Evolutionary conservation across 768 basidiomycete genomes (phyloP).

Genomic region (Panaeolus cyanescens): DNA sequence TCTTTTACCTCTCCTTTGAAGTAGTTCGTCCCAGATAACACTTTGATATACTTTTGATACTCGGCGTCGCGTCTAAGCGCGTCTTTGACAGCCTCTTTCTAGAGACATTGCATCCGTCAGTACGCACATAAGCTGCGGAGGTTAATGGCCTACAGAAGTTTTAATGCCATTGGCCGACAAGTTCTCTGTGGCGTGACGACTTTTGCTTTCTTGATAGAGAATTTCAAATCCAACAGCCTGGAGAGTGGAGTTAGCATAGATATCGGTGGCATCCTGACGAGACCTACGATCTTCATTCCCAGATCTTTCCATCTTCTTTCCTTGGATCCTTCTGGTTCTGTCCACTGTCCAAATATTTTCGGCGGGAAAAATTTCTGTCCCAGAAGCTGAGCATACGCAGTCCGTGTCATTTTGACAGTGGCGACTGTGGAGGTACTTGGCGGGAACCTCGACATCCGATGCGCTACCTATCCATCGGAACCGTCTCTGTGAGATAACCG

Average conservation of each 20-base stretch:
- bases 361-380: slow-evolving; percentile 94
- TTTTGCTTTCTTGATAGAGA: slow-evolving; percentile 84
- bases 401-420: slow-evolving; percentile 78
- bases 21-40: slow-evolving; percentile 65
- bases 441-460: slow-evolving; percentile 89
- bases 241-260: slow-evolving; percentile 8
- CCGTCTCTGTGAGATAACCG: neutral
- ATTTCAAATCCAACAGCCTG: slow-evolving; percentile 97
- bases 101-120: neutral
- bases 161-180: slow-evolving; percentile 34
- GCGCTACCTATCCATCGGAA: slow-evolving; percentile 61
- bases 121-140: neutral
- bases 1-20: slow-evolving; percentile 81
- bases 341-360: slow-evolving; percentile 80
- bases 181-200: slow-evolving; percentile 43
- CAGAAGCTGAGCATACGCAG: slow-evolving; percentile 90
- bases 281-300: slow-evolving; percentile 89
- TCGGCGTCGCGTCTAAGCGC: slow-evolving; percentile 66
- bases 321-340: slow-evolving; percentile 59
- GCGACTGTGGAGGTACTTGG: slow-evolving; percentile 65
- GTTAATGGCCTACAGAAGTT: slow-evolving; percentile 48
- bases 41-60: slow-evolving; percentile 71
- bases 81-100: slow-evolving; percentile 71
- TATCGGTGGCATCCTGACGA: neutral
- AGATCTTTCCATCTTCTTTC: slow-evolving; percentile 82